Conservation (phyloP, 139 green algal genomes). For the Chara braunii region DNA sequence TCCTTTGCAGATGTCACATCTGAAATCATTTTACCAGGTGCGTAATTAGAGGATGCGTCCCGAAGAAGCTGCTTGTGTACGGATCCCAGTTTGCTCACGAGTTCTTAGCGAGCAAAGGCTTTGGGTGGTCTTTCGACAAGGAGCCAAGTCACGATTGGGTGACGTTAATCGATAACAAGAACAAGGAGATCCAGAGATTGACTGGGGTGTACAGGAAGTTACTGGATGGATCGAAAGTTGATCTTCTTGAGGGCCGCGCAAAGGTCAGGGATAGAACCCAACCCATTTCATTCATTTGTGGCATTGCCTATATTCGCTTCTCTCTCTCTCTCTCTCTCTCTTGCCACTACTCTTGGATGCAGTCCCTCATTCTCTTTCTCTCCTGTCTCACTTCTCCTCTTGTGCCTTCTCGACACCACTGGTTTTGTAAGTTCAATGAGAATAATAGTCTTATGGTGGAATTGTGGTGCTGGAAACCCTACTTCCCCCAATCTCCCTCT, state of each 20-base stretch:
- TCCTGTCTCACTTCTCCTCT: too few species aligned
- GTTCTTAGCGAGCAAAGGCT: conserved; percentile 76
- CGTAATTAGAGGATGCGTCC: conserved; percentile 94
- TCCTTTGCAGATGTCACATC: too few species aligned
- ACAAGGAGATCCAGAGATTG: conserved; percentile 81
- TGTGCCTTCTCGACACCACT: too few species aligned
- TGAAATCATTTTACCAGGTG: conserved; percentile 55
- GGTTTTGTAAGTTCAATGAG: too few species aligned
- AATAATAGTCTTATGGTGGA: too few species aligned
- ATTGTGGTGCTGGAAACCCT: too few species aligned
- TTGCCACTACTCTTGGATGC: not conserved
- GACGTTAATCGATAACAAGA: conserved; percentile 59
- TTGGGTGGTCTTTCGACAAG: conserved; percentile 61
- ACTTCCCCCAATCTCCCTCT: too few species aligned
- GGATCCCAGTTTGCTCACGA: conserved; percentile 65
- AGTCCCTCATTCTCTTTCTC: too few species aligned
- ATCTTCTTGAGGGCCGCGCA: conserved; percentile 72
- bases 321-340: too few species aligned
- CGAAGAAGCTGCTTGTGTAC: conserved; percentile 98
- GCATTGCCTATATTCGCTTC: not conserved
- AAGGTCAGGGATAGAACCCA: too few species aligned
- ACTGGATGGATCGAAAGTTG: conserved; percentile 55
- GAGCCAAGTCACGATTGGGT: conserved; percentile 49
- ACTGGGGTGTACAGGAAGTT: conserved; percentile 78
- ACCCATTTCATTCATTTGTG: not conserved